A percentile compares a stretch with the other conserved stretches of the same genome.
phyloP scores from a whole-genome alignment of 1,139 yeast genomes.

The Diutina sp. region DNA sequence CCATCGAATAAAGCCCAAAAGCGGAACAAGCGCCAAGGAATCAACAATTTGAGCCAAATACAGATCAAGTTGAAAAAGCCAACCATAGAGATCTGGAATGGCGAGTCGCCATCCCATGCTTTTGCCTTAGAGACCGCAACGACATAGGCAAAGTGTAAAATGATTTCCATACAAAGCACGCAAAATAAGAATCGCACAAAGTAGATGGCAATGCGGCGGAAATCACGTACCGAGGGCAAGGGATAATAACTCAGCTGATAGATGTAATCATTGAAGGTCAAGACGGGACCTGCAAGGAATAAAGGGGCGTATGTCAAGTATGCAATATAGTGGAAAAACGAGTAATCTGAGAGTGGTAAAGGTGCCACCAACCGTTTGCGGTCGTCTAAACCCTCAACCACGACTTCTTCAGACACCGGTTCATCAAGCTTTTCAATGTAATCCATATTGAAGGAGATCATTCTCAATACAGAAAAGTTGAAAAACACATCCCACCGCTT shows the following conservation, averaged over 20 bases:
- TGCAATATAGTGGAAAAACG: constrained; percentile 50
- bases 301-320: constrained; percentile 79
- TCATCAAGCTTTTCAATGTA: constrained; percentile 30
- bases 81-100: constrained; percentile 90
- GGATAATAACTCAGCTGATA: constrained; percentile 47
- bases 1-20: constrained; percentile 87
- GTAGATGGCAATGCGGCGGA: constrained; percentile 43
- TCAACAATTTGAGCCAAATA: constrained; percentile 82
- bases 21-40: constrained; percentile 94
- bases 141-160: constrained; percentile 81
- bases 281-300: constrained; percentile 88
- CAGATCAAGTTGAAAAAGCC: constrained; percentile 83
- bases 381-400: constrained; percentile 33
- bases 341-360: constrained; percentile 47
- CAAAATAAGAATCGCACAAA: constrained; percentile 60
- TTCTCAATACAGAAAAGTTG: constrained; percentile 75
- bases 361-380: constrained; percentile 58
- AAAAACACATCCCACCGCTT: constrained; percentile 93
- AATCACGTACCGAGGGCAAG: constrained; percentile 15
- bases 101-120: constrained; percentile 85
- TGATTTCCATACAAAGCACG: constrained; percentile 74
- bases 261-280: constrained; percentile 83
- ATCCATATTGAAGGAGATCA: constrained; percentile 77
- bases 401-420: constrained; percentile 3
- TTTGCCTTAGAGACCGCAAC: constrained; percentile 82